Evolutionary conservation across 2,329 filamentous ascomycete genomes (phyloP).

Genomic region (Talaromyces sp.): DNA sequence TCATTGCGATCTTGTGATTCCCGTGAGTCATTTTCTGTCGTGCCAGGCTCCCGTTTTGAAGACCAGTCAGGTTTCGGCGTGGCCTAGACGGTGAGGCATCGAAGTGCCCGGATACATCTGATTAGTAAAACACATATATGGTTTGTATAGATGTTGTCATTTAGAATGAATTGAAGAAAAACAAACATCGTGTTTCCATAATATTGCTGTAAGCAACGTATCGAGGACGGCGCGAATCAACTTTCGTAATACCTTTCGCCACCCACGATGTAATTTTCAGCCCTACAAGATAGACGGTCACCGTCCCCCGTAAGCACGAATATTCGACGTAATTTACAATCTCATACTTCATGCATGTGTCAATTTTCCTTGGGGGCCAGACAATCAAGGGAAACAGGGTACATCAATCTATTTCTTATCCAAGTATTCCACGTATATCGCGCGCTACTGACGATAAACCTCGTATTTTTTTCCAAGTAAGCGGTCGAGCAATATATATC

Average conservation of each 20-base stretch:
- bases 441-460: background rate
- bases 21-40: background rate
- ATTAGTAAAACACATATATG: no score
- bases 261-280: background rate
- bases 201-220: background rate
- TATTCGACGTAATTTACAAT: background rate
- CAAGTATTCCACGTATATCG: background rate
- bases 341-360: slow-evolving; percentile 6
- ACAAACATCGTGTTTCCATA: background rate
- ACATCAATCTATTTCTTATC: no score
- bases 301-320: background rate
- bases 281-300: background rate
- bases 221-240: background rate
- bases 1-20: background rate
- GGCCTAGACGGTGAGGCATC: background rate
- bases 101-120: background rate
- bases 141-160: background rate
- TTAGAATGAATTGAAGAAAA: background rate
- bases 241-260: background rate
- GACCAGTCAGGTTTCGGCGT: background rate
- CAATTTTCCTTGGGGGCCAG: background rate
- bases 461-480: background rate
- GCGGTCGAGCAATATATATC: background rate
- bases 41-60: background rate
- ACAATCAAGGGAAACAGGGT: no score